These are phyloP conservation scores for Kewa caespitosa DNA, from an alignment of 179 eudicot genomes.

Conservation along the genomic window DNA sequence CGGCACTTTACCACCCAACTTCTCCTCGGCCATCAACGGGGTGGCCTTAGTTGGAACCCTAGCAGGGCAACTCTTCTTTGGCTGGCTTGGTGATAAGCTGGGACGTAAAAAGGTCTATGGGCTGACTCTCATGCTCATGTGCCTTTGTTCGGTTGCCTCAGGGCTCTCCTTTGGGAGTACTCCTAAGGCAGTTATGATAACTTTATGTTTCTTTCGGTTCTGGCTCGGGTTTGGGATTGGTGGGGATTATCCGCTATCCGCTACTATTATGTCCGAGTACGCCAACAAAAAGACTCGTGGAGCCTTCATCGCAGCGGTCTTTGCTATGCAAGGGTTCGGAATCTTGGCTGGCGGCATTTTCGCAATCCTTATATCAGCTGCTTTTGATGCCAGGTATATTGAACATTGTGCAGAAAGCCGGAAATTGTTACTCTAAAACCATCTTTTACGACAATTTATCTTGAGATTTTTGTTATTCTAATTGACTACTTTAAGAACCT, in stretches of 20 bases:
- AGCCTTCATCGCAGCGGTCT: constrained; percentile 62
- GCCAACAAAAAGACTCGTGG: constrained; percentile 62
- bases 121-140: constrained; percentile 62
- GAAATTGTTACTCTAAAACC: no score
- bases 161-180: constrained; percentile 54
- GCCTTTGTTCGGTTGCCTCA: constrained; percentile 48
- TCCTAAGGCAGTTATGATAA: constrained; percentile 51
- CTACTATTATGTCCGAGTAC: constrained; percentile 69
- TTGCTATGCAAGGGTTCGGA: constrained; percentile 69
- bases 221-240: constrained; percentile 74
- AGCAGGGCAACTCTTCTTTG: constrained; percentile 62
- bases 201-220: constrained; percentile 59
- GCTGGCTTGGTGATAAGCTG: constrained; percentile 77
- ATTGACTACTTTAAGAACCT: no score
- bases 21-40: constrained; percentile 58
- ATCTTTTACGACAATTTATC: no score
- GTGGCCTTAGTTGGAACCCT: constrained; percentile 65
- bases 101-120: constrained; percentile 66
- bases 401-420: no score
- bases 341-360: constrained; percentile 46
- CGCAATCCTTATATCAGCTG: constrained; percentile 32
- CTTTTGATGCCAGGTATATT: constrained; percentile 37
- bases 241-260: constrained; percentile 65
- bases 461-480: no score
- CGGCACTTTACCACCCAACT: constrained; percentile 60